Evolutionary conservation across 108 stramenopile species (phyloP).

Genomic region (Hondaea fermentalgiana): DNA sequence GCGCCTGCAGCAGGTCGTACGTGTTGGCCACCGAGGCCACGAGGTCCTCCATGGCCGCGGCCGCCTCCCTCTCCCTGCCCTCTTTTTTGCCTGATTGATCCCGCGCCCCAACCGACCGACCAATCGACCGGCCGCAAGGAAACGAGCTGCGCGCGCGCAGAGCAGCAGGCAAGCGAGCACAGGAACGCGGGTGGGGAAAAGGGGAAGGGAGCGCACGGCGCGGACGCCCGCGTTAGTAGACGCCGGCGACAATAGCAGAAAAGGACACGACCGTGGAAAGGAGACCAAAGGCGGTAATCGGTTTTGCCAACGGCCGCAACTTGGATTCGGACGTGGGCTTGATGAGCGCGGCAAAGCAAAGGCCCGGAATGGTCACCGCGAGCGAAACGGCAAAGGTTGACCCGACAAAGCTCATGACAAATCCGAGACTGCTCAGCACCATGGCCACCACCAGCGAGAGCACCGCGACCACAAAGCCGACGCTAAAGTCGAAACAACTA

Average conservation of each 20-base stretch:
- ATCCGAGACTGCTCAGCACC: not conserved
- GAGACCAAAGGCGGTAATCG: not conserved
- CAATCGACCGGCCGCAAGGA: too few species aligned
- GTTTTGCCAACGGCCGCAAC: not conserved
- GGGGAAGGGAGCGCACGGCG: too few species aligned
- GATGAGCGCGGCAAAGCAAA: not conserved
- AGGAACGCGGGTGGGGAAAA: too few species aligned
- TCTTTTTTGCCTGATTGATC: too few species aligned
- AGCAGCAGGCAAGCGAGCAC: too few species aligned
- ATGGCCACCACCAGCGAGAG: not conserved
- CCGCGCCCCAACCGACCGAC: too few species aligned
- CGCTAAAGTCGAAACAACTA: not conserved
- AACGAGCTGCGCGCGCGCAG: too few species aligned
- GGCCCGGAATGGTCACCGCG: not conserved
- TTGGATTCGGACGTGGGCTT: not conserved
- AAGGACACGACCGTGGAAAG: not conserved
- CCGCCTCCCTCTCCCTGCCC: not conserved
- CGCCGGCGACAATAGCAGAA: not conserved
- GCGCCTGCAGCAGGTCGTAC: not conserved
- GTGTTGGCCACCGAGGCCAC: not conserved
- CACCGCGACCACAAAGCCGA: not conserved
- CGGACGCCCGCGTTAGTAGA: not conserved
- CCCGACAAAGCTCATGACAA: conserved; percentile 4
- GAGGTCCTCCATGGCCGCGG: not conserved
- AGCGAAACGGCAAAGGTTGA: not conserved